Base-by-base conservation (phyloP, 345 rosid species). In the Gossypium herbaceum region DNA sequence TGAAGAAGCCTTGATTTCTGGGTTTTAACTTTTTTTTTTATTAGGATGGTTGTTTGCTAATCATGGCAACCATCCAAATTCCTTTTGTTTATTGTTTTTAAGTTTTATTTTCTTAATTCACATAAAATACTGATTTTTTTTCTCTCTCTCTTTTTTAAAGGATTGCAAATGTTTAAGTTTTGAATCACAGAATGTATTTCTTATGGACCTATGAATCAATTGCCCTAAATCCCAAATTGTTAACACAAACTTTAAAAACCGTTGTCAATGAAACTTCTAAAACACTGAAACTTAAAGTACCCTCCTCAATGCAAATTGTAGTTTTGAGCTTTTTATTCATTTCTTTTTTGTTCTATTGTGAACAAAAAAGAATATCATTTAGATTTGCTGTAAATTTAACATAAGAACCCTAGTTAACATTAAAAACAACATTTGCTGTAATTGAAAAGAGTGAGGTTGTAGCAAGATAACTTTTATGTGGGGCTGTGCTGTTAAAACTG, bases 401-500 rank as follows among this genome's bases (percentile, higher is more conserved):
- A 34, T 34, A 34, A 52, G 17, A 56, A 19, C 60, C 22, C 9
- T 55, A 20, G 3, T 56, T 56, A 9, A 56, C 60, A 56, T 56
- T 52, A n/a, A 56, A 56, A n/a, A 56, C 0, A 56, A 9, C 11
- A 59, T 52, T 24, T 58, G 71, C 81, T 73, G 84, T 82, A 78
- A 83, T 75, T 57, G 22, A 57, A 57, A 51, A 24, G 9, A 56
- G 11, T 59, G 79, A 70, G 65, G 73, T 25, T 62, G 34, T 44
- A 74, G 75, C 41, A 43, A 74, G 78, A 43, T 80, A 73, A 83
- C 34, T 64, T 75, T 82, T 24, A 66, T 76, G 91, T 84, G 85
- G 84, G 83, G 79, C 83, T 84, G 70, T 80, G 80, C 84, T 75
- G 92, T 87, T 69, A 90, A 85, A 92, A 83, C 83, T 85, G 88